Evolutionary conservation across 306 rosid species (phyloP).

Genomic region (Glycine tomentella): DNA sequence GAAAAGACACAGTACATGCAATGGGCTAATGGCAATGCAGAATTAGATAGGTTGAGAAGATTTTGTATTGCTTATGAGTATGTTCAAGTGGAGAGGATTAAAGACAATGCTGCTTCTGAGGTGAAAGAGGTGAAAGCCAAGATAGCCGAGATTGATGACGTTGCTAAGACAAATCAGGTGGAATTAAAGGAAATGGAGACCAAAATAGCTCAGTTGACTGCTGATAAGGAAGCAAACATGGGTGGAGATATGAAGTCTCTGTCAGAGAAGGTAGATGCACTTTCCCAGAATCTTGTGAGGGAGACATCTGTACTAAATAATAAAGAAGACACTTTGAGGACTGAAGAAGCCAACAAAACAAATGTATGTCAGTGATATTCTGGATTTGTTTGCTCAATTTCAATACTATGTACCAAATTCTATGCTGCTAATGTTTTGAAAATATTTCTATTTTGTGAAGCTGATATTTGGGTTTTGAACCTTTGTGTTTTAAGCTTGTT

Average conservation of each 20-base stretch:
- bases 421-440: conserved; percentile 33
- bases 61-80: conserved; percentile 86
- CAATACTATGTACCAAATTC: not conserved
- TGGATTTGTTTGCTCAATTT: conserved; percentile 33
- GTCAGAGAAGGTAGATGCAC: conserved; percentile 73
- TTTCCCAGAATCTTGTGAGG: conserved; percentile 81
- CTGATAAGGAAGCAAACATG: conserved; percentile 90
- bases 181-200: conserved; percentile 82
- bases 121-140: conserved; percentile 79
- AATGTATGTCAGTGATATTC: conserved; percentile 59
- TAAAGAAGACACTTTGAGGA: conserved; percentile 76
- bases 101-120: conserved; percentile 72
- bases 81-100: conserved; percentile 79
- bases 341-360: conserved; percentile 78
- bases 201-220: conserved; percentile 68
- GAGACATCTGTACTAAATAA: conserved; percentile 75
- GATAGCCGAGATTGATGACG: conserved; percentile 72
- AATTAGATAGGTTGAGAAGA: conserved; percentile 87
- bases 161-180: conserved; percentile 48
- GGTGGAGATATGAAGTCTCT: conserved; percentile 87
- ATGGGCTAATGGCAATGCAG: conserved; percentile 98
- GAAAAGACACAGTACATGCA: conserved; percentile 96
- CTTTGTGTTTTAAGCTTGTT: conserved; percentile 60
- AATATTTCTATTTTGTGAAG: conserved; percentile 25
- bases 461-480: conserved; percentile 45